These are phyloP conservation scores for Colletotrichum sp. DNA, from an alignment of 2,329 filamentous ascomycete species.

Conservation along the genomic window DNA sequence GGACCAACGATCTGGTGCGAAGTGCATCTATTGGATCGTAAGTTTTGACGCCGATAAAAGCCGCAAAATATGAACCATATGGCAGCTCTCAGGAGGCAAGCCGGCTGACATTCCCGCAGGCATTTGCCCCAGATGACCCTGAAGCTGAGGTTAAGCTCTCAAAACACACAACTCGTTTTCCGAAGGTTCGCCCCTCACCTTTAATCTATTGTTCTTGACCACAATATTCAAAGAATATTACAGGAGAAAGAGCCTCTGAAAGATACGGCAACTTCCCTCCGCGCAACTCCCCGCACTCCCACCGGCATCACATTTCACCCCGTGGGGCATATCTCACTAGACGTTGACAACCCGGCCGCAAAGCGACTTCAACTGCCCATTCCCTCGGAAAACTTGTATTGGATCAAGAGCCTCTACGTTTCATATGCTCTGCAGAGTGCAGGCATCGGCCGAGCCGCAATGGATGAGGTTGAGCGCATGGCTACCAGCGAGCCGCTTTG, in stretches of 20 bases:
- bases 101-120: constrained; percentile 10
- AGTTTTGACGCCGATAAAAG: background rate
- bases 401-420: constrained; percentile 35
- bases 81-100: background rate
- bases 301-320: constrained; percentile 25
- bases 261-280: constrained; percentile 16
- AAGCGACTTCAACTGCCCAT: constrained; percentile 21
- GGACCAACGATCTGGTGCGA: constrained; percentile 21
- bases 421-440: constrained; percentile 25
- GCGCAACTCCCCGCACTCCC: constrained; percentile 2
- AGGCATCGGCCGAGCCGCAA: constrained; percentile 31
- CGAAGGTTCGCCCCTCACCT: background rate
- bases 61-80: too few species aligned
- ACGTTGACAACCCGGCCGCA: constrained; percentile 17
- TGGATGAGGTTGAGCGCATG: constrained; percentile 32
- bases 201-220: background rate
- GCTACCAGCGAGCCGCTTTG: constrained; percentile 26
- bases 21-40: constrained; percentile 26
- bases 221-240: background rate
- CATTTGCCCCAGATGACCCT: constrained; percentile 11
- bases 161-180: constrained; percentile 24
- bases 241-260: constrained; percentile 20
- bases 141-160: constrained; percentile 19
- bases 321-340: constrained; percentile 35
- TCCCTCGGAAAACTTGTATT: constrained; percentile 24